A percentile compares a stretch with the other conserved stretches of the same genome.
phyloP scores from a whole-genome alignment of 2,329 filamentous ascomycete genomes.

The Apiospora arundinis region DNA sequence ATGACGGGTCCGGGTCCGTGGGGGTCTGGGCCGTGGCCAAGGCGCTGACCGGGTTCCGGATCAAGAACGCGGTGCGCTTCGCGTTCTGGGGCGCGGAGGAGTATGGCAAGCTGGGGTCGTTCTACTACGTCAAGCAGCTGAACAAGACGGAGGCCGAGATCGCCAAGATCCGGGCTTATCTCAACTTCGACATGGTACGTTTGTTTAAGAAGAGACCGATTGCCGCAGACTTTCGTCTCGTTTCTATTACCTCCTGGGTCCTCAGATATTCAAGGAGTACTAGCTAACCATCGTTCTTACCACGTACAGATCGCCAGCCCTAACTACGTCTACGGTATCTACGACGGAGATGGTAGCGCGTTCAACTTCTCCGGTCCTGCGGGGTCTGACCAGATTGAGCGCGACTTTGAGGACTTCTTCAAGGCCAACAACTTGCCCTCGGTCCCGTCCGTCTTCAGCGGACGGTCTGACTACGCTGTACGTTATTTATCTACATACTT shows the following conservation, averaged over 20 bases:
- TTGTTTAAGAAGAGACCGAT: too few species aligned
- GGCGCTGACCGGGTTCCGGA: slow-evolving; percentile 48
- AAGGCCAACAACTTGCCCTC: slow-evolving; percentile 49
- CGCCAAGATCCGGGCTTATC: slow-evolving; percentile 58
- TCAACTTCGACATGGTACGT: slow-evolving; percentile 62
- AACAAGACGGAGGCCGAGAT: slow-evolving; percentile 52
- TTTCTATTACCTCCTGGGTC: too few species aligned
- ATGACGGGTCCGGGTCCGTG: slow-evolving; percentile 63
- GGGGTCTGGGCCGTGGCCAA: slow-evolving; percentile 54
- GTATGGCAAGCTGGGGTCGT: slow-evolving; percentile 56
- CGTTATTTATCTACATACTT: background rate
- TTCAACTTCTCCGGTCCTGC: slow-evolving; percentile 61
- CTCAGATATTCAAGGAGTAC: too few species aligned
- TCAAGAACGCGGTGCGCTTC: slow-evolving; percentile 57
- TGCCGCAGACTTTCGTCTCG: too few species aligned
- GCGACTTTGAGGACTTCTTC: slow-evolving; percentile 65
- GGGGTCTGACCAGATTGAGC: slow-evolving; percentile 66
- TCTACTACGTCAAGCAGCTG: slow-evolving; percentile 52
- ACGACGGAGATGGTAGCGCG: slow-evolving; percentile 65
- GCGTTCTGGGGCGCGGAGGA: slow-evolving; percentile 61
- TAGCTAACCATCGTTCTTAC: background rate
- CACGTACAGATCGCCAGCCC: slow-evolving; percentile 49
- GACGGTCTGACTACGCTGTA: slow-evolving; percentile 61
- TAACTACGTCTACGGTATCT: slow-evolving; percentile 61
- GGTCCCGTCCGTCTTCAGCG: slow-evolving; percentile 60